These are phyloP conservation scores for Tripterygium wilfordii DNA, from an alignment of 177 flowering plant species.

Conservation along the genomic window DNA sequence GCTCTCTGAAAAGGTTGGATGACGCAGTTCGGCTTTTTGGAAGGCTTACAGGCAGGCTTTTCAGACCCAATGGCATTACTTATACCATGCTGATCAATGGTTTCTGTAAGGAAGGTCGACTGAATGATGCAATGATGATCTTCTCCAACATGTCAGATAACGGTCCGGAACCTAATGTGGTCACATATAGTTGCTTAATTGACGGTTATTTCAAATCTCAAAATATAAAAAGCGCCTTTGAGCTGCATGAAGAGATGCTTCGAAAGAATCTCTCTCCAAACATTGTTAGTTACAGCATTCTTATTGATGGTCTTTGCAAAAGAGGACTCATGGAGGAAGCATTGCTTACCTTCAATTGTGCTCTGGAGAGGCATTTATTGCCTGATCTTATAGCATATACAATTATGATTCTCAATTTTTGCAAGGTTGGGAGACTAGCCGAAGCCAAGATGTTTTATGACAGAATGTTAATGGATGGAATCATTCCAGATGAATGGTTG, in stretches of 20 bases:
- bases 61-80: slow-evolving; percentile 31
- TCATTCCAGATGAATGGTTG: slow-evolving; percentile 37
- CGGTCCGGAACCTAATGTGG: slow-evolving; percentile 33
- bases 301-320: slow-evolving; percentile 49
- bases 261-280: slow-evolving; percentile 28
- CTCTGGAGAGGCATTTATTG: slow-evolving; percentile 26
- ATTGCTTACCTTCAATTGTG: slow-evolving; percentile 29
- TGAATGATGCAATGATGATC: slow-evolving; percentile 33
- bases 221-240: slow-evolving; percentile 23
- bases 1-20: slow-evolving; percentile 26
- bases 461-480: slow-evolving; percentile 39
- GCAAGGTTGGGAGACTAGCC: slow-evolving; percentile 36
- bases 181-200: slow-evolving; percentile 42
- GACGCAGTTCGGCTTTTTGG: slow-evolving; percentile 29
- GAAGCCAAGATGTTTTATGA: slow-evolving; percentile 41
- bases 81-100: slow-evolving; percentile 37
- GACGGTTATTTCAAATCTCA: slow-evolving; percentile 43
- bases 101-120: slow-evolving; percentile 31
- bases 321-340: slow-evolving; percentile 44
- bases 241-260: slow-evolving; percentile 41
- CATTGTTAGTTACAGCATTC: slow-evolving; percentile 41
- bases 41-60: slow-evolving; percentile 17
- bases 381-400: slow-evolving; percentile 58
- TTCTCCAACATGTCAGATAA: slow-evolving; percentile 28
- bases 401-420: slow-evolving; percentile 40